Percentiles rank a stretch among this genome's conserved stretches.
phyloP scores from a whole-genome alignment of 129 eudicot genomes.

The Ambrosia trifida region DNA sequence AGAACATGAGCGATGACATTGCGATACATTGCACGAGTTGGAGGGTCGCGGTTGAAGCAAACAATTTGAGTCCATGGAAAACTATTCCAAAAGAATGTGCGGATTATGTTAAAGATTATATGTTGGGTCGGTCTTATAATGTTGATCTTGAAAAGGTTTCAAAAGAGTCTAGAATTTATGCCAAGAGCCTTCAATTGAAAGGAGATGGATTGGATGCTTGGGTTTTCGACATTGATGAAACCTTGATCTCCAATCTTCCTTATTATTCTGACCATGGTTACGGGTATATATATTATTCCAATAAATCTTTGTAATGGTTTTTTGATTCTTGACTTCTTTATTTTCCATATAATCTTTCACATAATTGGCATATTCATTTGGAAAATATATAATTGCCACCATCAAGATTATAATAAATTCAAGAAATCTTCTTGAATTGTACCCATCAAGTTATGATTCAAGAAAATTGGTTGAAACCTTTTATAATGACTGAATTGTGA shows the following conservation, averaged over 20 bases:
- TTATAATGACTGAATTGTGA: background rate
- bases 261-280: slow-evolving; percentile 80
- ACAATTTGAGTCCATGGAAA: slow-evolving; percentile 85
- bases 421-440: slow-evolving; percentile 6
- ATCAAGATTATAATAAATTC: background rate
- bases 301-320: background rate
- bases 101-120: slow-evolving; percentile 63
- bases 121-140: slow-evolving; percentile 48
- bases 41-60: slow-evolving; percentile 87
- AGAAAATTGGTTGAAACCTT: background rate
- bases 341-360: too few species aligned
- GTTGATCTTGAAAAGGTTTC: slow-evolving; percentile 72
- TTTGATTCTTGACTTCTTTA: background rate
- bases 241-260: slow-evolving; percentile 92
- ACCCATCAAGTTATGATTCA: background rate
- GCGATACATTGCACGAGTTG: slow-evolving; percentile 70
- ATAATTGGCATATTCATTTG: too few species aligned
- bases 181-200: slow-evolving; percentile 45
- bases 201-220: slow-evolving; percentile 79
- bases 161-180: slow-evolving; percentile 58
- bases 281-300: slow-evolving; percentile 58
- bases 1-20: slow-evolving; percentile 37
- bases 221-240: slow-evolving; percentile 96
- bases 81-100: slow-evolving; percentile 75
- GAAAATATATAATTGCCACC: too few species aligned